Evolutionary conservation across 768 basidiomycete genomes (phyloP), one percentile per base, ranked within the genome.

Genomic region (Mycena venus): DNA sequence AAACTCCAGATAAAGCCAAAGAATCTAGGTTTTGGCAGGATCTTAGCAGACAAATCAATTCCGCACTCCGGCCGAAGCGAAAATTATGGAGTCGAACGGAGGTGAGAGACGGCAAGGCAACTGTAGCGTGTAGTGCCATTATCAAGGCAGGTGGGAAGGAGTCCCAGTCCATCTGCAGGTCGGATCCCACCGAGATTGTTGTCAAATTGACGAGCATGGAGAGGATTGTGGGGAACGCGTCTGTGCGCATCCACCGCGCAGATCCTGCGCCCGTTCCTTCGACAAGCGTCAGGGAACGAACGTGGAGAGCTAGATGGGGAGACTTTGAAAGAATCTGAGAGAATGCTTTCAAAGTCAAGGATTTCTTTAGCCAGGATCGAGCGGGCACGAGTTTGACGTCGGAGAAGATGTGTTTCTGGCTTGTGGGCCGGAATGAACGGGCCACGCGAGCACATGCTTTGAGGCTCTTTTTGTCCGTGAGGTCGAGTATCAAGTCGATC

Each of bases 381-480:
- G 69, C 14, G 7, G 70, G 74, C 19, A 15, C 23, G n/a, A 75
- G n/a, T 9, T 10, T 23, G 29, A 75, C 59, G 23, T 55, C 14
- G 23, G 74, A 40, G 58, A 75, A 75, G 10, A 75, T 59, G 51
- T 60, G 64, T 36, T 75, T 75, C 42, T 75, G 74, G 60, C 70
- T 72, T 17, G 69, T 71, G 17, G 56, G 25, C 23, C 64, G 65
- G 25, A 75, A 72, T n/a, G 69, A 67, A 9, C 70, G 70, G 11
- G 74, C 74, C 19, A 64, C 74, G 17, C 56, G 65, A 21, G 68
- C 29, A 27, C 74, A 72, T 15, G 29, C 25, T 34, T 31, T 63
- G 34, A 72, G 70, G 1, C 53, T 60, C 60, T 47, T 49, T 59
- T 27, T 58, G 25, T 75, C 74, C 29, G 66, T 49, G 4, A 72